These are phyloP conservation scores for Benincasa hispida DNA, from an alignment of 306 rosid genomes.

Conservation along the genomic window DNA sequence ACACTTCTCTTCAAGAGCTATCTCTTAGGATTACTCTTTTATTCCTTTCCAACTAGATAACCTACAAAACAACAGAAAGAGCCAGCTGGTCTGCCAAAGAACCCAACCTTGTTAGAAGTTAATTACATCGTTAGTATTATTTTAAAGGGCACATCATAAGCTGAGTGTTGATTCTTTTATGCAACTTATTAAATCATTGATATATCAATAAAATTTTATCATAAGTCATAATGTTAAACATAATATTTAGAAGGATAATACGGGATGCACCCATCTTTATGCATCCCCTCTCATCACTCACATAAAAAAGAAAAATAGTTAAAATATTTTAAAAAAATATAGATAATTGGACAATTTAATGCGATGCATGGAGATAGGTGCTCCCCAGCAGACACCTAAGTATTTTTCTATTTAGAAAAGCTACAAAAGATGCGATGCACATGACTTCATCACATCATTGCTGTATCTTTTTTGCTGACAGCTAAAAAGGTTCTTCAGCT, in stretches of 20 bases:
- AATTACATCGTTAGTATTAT: background rate
- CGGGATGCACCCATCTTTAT: too few relatives aligned
- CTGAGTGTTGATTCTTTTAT: background rate
- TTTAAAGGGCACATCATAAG: background rate
- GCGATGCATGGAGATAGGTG: too few relatives aligned
- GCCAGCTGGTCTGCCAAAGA: background rate
- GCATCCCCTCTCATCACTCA: too few relatives aligned
- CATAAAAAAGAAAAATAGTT: too few relatives aligned
- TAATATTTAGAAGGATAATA: too few relatives aligned
- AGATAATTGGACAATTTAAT: too few relatives aligned
- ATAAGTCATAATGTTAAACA: too few relatives aligned
- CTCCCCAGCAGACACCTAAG: too few relatives aligned
- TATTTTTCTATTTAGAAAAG: background rate
- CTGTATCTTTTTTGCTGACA: background rate
- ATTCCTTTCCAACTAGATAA: background rate
- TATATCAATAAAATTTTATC: background rate
- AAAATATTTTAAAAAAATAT: too few relatives aligned
- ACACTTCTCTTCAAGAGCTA: background rate
- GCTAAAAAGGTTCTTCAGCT: background rate
- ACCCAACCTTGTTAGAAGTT: background rate
- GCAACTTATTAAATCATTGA: background rate
- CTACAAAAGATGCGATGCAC: background rate
- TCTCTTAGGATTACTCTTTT: background rate
- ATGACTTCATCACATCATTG: background rate
- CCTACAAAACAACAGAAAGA: background rate